A percentile compares a stretch with the other conserved stretches of the same genome.
Conservation (phyloP, 805 yeast genomes). For the Yarrowia sp. region DNA sequence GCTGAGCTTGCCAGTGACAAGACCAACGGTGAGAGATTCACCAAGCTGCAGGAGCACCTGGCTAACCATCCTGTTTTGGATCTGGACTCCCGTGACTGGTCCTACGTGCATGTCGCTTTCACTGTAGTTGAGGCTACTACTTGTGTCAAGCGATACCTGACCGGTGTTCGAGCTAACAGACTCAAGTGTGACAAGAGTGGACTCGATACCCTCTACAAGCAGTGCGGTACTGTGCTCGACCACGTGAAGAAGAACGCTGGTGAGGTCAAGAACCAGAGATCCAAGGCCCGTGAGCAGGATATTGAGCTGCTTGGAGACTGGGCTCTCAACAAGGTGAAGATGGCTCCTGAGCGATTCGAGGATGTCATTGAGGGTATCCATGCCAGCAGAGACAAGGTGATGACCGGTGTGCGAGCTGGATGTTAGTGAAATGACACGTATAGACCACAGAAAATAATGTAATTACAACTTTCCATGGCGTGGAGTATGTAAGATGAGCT, state of each 20-base stretch:
- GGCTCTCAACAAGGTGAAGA: constrained; percentile 41
- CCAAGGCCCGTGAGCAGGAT: constrained; percentile 13
- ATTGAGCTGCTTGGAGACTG: constrained; percentile 41
- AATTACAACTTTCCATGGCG: no score
- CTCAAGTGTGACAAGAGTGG: constrained; percentile 40
- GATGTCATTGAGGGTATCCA: constrained; percentile 42
- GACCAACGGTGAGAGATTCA: constrained; percentile 39
- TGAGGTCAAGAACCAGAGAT: constrained; percentile 40
- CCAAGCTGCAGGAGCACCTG: constrained; percentile 23
- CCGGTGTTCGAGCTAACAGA: constrained; percentile 40
- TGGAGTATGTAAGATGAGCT: no score
- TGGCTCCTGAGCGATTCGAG: constrained; percentile 40
- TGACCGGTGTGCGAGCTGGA: constrained; percentile 21
- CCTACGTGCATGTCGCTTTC: constrained; percentile 45
- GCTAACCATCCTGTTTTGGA: neutral
- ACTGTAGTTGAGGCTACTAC: constrained; percentile 46
- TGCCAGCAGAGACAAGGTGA: constrained; percentile 12
- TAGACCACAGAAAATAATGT: no score
- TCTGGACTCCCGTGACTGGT: constrained; percentile 43
- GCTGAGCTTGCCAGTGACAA: constrained; percentile 22
- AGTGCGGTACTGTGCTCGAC: constrained; percentile 3
- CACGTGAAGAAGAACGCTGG: constrained; percentile 40
- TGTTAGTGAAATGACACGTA: neutral
- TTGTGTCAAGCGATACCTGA: constrained; percentile 40
- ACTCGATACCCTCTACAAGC: constrained; percentile 16